Conservation (phyloP, 306 rosid genomes). For the Cucurbita moschata region DNA sequence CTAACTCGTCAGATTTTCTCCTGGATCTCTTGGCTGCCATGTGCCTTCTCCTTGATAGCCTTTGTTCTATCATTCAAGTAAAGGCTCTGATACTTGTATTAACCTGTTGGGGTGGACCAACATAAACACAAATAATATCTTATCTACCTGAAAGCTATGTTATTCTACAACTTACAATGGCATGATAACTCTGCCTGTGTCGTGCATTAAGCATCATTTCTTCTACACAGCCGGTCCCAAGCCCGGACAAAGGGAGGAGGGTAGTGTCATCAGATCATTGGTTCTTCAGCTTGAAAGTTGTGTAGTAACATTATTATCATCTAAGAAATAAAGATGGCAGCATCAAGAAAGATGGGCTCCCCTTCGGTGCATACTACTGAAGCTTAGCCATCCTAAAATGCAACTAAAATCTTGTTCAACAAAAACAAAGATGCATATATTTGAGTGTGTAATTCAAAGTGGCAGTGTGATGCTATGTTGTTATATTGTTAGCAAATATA, state of each 20-base stretch:
- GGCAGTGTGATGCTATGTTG: background rate
- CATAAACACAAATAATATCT: background rate
- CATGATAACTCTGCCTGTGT: slow-evolving; percentile 12
- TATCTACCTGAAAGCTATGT: background rate
- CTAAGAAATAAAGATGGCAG: slow-evolving; percentile 1
- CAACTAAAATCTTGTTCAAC: background rate
- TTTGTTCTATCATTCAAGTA: background rate
- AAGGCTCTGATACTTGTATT: background rate
- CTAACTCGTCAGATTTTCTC: background rate
- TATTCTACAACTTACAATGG: background rate
- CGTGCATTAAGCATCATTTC: background rate
- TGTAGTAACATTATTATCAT: background rate
- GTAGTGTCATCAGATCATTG: slow-evolving; percentile 1
- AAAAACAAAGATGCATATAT: background rate
- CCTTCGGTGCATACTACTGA: background rate
- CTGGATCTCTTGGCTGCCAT: background rate
- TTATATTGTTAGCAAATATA: background rate
- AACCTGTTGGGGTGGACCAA: background rate
- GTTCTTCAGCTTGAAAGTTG: background rate
- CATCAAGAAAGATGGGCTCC: slow-evolving; percentile 1
- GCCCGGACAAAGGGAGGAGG: slow-evolving; percentile 13
- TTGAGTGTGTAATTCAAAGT: background rate
- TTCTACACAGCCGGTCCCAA: slow-evolving; percentile 14
- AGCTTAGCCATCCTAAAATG: background rate
- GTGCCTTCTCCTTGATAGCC: background rate